phyloP scores from a whole-genome alignment of 2,329 filamentous ascomycete genomes.

The Colletotrichum sidae region DNA sequence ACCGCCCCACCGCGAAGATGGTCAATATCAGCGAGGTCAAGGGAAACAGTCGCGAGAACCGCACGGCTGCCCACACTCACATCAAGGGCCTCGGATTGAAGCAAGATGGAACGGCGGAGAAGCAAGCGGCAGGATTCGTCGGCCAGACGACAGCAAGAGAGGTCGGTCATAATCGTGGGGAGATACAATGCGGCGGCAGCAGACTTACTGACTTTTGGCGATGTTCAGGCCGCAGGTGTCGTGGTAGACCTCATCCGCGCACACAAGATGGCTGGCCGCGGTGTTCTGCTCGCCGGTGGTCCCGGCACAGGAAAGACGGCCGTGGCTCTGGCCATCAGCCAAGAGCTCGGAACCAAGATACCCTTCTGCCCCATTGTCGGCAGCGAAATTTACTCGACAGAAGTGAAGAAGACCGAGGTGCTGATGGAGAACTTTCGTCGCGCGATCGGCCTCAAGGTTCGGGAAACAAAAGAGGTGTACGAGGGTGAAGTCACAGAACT shows the following conservation, averaged over 20 bases:
- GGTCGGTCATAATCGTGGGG: slow-evolving; percentile 61
- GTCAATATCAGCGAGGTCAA: slow-evolving; percentile 95
- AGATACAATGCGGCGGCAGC: not conserved
- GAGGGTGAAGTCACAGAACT: slow-evolving; percentile 98
- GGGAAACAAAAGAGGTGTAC: slow-evolving; percentile 99
- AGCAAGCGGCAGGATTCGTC: slow-evolving; percentile 84
- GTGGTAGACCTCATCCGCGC: slow-evolving; percentile 95
- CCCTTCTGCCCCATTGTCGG: slow-evolving; percentile 98
- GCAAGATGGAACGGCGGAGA: slow-evolving; percentile 86
- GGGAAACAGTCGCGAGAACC: slow-evolving; percentile 92
- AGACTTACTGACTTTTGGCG: slow-evolving; percentile 22
- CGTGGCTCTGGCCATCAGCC: slow-evolving; percentile 92
- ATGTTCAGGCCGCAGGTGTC: slow-evolving; percentile 85
- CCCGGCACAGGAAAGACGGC: slow-evolving; percentile 98
- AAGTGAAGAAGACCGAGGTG: slow-evolving; percentile 99
- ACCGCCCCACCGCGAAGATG: slow-evolving; percentile 64
- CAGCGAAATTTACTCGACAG: slow-evolving; percentile 96
- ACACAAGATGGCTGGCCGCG: slow-evolving; percentile 97
- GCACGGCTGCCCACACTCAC: slow-evolving; percentile 96
- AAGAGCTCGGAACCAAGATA: slow-evolving; percentile 97
- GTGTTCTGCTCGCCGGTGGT: slow-evolving; percentile 91
- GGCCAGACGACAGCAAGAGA: slow-evolving; percentile 90
- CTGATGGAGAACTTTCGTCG: slow-evolving; percentile 99
- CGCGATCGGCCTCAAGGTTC: slow-evolving; percentile 95
- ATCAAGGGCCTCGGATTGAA: slow-evolving; percentile 95